These are phyloP conservation scores for Globisporangium spiculum DNA, from an alignment of 352 stramenopile species.

Conservation along the genomic window DNA sequence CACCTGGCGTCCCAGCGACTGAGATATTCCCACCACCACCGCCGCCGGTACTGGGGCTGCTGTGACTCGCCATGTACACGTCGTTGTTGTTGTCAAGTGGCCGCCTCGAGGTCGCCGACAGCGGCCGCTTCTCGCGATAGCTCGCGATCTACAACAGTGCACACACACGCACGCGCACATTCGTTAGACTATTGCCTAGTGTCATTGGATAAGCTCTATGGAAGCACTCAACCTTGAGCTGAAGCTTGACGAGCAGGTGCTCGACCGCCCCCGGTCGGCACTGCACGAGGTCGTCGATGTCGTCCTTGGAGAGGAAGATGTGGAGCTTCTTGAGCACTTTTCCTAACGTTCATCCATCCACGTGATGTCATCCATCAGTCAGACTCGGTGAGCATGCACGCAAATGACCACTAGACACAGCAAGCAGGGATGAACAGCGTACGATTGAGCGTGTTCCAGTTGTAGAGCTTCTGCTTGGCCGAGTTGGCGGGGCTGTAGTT, in stretches of 20 bases:
- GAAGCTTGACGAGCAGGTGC: slow-evolving; percentile 86
- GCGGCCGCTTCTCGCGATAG: slow-evolving; percentile 59
- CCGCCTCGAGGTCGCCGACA: slow-evolving; percentile 22
- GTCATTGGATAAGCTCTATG: neutral
- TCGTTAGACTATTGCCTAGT: neutral
- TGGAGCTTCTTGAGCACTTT: slow-evolving; percentile 88
- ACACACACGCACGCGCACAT: neutral
- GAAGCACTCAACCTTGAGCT: slow-evolving; percentile 74
- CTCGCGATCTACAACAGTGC: slow-evolving; percentile 59
- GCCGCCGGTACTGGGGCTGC: neutral
- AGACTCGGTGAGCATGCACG: neutral
- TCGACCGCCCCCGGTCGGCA: slow-evolving; percentile 89
- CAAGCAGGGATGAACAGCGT: slow-evolving; percentile 11
- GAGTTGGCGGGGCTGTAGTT: slow-evolving; percentile 95
- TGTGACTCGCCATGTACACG: slow-evolving; percentile 12
- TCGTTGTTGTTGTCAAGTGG: slow-evolving; percentile 34
- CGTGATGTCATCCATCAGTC: slow-evolving; percentile 1
- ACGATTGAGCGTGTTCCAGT: slow-evolving; percentile 94
- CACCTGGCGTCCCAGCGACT: slow-evolving; percentile 7
- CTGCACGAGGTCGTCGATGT: slow-evolving; percentile 91
- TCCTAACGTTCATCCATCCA: slow-evolving; percentile 19
- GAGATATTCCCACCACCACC: slow-evolving; percentile 1
- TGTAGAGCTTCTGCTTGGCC: slow-evolving; percentile 94
- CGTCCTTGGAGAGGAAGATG: slow-evolving; percentile 78
- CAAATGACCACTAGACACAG: slow-evolving; percentile 10